phyloP scores from a whole-genome alignment of 2,329 filamentous ascomycete genomes.

The Ascochyta clinopodiicola region DNA sequence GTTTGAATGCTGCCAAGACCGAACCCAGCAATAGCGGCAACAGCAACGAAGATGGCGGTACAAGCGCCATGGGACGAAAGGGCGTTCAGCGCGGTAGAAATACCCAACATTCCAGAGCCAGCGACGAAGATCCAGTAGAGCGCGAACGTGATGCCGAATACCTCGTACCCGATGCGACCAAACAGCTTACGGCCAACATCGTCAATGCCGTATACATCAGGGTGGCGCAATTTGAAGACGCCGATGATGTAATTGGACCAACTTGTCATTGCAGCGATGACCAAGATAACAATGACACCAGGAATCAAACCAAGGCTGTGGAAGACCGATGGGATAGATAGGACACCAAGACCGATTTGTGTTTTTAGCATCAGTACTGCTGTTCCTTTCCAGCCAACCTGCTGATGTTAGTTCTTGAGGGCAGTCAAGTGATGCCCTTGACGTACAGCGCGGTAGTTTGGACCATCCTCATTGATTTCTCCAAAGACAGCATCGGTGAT shows the following conservation, averaged over 20 bases:
- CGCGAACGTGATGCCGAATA: constrained; percentile 49
- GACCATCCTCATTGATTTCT: constrained; percentile 51
- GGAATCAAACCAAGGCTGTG: constrained; percentile 57
- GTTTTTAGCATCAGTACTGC: constrained; percentile 41
- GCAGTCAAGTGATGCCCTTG: constrained; percentile 54
- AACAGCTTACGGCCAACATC: constrained; percentile 63
- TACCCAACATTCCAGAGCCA: constrained; percentile 70
- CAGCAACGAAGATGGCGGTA: constrained; percentile 68
- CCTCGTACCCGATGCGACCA: constrained; percentile 59
- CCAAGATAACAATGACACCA: constrained; percentile 54
- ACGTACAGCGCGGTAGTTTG: constrained; percentile 61
- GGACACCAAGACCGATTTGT: constrained; percentile 50
- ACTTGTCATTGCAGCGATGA: constrained; percentile 53
- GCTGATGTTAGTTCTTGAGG: neutral
- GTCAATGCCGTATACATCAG: constrained; percentile 64
- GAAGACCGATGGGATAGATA: constrained; percentile 58
- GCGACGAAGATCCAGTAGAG: constrained; percentile 64
- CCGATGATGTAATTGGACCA: constrained; percentile 60
- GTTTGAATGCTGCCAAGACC: constrained; percentile 53
- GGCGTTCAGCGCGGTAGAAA: constrained; percentile 45
- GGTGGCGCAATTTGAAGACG: constrained; percentile 61
- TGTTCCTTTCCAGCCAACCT: constrained; percentile 39
- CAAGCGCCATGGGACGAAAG: constrained; percentile 68
- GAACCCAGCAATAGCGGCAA: constrained; percentile 64
- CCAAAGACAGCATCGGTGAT: constrained; percentile 58